A percentile compares a stretch with the other conserved stretches of the same genome.
Conservation (phyloP, 495 filamentous ascomycete species). For the Lasiosphaeria miniovina region DNA sequence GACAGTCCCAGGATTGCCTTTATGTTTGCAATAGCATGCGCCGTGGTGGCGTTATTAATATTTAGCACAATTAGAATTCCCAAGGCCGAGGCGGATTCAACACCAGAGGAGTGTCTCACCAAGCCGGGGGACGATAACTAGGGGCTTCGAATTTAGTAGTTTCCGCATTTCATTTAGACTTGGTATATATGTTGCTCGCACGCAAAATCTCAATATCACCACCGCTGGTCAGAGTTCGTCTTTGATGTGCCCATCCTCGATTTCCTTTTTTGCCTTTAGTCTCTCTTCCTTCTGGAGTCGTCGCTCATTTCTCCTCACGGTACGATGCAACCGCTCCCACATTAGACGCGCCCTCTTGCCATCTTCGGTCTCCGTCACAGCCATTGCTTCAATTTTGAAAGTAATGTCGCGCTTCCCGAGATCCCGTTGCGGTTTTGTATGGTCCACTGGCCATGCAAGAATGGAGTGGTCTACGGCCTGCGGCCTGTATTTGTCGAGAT, state of each 20-base stretch:
- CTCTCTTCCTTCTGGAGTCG: conserved; percentile 27
- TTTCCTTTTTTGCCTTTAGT: conserved; percentile 18
- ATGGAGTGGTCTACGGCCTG: conserved; percentile 25
- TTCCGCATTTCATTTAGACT: too few relatives aligned
- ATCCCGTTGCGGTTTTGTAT: conserved; percentile 31
- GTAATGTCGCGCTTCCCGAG: conserved; percentile 30
- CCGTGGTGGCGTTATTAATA: conserved; percentile 54
- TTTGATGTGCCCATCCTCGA: conserved; percentile 14
- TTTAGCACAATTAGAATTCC: conserved; percentile 61
- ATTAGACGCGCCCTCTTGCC: conserved; percentile 27
- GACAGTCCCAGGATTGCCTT: conserved; percentile 63
- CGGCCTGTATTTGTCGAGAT: conserved; percentile 28
- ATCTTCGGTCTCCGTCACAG: conserved; percentile 30
- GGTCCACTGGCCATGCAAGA: conserved; percentile 31
- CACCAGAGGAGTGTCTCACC: conserved; percentile 30
- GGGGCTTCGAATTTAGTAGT: too few relatives aligned
- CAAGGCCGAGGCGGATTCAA: conserved; percentile 65
- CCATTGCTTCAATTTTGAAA: conserved; percentile 33
- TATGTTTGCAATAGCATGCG: conserved; percentile 62
- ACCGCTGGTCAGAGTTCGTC: conserved; percentile 22
- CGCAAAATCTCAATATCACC: not conserved
- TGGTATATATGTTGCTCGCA: too few relatives aligned
- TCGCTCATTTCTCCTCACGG: conserved; percentile 26
- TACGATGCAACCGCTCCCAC: conserved; percentile 34
- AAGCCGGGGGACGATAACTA: not conserved